A percentile compares a stretch with the other conserved stretches of the same genome.
These are phyloP conservation scores for Leucocoprinus birnbaumii DNA, from an alignment of 768 basidiomycete species.

Conservation along the genomic window DNA sequence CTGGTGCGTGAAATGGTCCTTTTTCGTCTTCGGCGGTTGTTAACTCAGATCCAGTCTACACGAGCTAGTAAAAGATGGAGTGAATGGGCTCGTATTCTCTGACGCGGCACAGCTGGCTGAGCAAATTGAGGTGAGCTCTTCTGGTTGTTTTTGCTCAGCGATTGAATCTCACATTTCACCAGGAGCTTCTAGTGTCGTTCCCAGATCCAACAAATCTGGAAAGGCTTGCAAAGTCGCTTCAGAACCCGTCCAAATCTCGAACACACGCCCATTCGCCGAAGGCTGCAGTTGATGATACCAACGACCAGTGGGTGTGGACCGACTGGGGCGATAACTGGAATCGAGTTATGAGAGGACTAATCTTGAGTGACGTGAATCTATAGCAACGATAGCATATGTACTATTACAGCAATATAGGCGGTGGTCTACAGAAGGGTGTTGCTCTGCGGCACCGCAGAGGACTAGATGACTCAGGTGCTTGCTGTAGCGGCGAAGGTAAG, in stretches of 20 bases:
- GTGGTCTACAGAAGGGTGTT: background rate
- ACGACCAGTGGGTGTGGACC: constrained; percentile 53
- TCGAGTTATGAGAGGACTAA: constrained; percentile 57
- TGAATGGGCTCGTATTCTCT: constrained; percentile 82
- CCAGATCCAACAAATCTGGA: constrained; percentile 51
- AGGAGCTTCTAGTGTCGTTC: constrained; percentile 62
- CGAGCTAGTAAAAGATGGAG: constrained; percentile 82
- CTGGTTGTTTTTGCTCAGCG: background rate
- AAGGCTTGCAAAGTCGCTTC: constrained; percentile 50
- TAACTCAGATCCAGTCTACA: constrained; percentile 50
- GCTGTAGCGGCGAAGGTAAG: constrained; percentile 68
- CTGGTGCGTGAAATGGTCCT: constrained; percentile 52
- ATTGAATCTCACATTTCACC: constrained; percentile 1
- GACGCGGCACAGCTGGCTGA: constrained; percentile 63
- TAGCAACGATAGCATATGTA: constrained; percentile 13
- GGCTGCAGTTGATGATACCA: constrained; percentile 18
- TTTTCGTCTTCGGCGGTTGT: background rate
- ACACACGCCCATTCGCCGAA: constrained; percentile 18
- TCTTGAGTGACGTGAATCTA: constrained; percentile 35
- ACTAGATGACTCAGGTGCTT: constrained; percentile 11
- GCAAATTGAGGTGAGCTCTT: constrained; percentile 62
- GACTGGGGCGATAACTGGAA: constrained; percentile 91
- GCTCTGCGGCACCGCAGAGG: no score
- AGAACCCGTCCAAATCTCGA: constrained; percentile 21
- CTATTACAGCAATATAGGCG: background rate